Base-by-base conservation (phyloP, 495 filamentous ascomycete species). In the Zalerion maritima region DNA sequence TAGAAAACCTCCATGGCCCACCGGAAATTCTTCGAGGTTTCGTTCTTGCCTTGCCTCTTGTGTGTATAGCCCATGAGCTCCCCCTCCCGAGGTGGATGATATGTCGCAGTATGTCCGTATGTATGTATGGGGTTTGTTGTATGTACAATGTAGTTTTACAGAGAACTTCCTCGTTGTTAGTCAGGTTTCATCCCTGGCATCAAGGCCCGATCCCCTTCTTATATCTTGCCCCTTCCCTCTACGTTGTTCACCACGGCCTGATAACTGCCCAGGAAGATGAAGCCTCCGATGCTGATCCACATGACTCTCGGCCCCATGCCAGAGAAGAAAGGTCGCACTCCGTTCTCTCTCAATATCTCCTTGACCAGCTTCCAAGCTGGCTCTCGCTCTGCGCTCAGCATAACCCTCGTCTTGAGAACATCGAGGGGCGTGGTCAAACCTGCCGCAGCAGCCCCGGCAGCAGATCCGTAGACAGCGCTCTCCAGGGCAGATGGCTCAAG, bases 211-310 rank as follows among this genome's bases (percentile, higher is more conserved):
- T n/a, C n/a, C n/a, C n/a, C n/a, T n/a, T n/a, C n/a, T n/a, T n/a
- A n/a, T n/a, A n/a, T 38, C 40, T 33, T 41, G 31, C 37, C 37
- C 18, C 46, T 56, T 3, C 57, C 52, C 31, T 67, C 71, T 33
- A 93, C 46, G 5, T 67, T 57, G 62, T 84, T 89, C 41, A 70
- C 77, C 21, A 80, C 82, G 70, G 74, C 86, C 54, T 96, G 85
- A 56, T 94, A 99, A 43, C 80, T 92, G 1, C 89, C 89, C 50
- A 99, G 54, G 57, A 99, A 99, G 20, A 99, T 78, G 2, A 86
- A 84, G 9, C 89, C 89, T 3, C 89, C 89, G 36, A 73, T 75
- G 40, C 78, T 83, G 50, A 99, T 99, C 85, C 91, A 96, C 45
- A 85, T 67, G 14, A 93, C 71, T 26, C 89, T 58, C 1, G 89